Base-by-base conservation (phyloP, 2,329 filamentous ascomycete species). In the Ilyonectria mors-panacis region DNA sequence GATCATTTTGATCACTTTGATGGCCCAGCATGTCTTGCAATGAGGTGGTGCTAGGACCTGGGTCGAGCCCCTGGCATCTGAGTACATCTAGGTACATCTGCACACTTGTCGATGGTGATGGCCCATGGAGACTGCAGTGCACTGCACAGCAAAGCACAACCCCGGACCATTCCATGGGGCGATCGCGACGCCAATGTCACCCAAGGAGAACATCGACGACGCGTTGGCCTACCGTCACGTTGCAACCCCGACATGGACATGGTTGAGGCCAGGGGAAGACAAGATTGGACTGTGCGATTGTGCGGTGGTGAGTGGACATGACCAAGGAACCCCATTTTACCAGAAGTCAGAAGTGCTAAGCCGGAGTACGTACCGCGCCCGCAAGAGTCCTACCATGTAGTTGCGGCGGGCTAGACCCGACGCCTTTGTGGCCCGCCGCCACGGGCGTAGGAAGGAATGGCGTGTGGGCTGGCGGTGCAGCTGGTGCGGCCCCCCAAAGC, bases 401-500 rank as follows among this genome's bases (percentile, higher is more conserved):
- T 42, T n/a, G 39, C 39, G n/a, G 39, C n/a, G 39, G 39, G 12
- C 30, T 35, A 53, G 35, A 44, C 57, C 33, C 30, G n/a, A 39
- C 48, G 26, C 47, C 55, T 53, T 21, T 26, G 26, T 44, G 21
- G 19, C 33, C 30, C 44, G 33, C 30, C 44, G 33, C 44, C 44
- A 7, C 39, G 47, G 55, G 56, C 30, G 33, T 57, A 17, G 33
- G 35, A 44, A 55, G 63, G 63, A 65, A 65, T 65, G 57, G 56
- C 50, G 42, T 54, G 30, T 48, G 45, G 15, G 26, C 15, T 50
- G 47, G 26, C 17, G 47, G 19, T 53, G 28, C 28, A 17, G 50
- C n/a, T 19, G 48, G 28, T 19, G 48, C 48, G 28, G n/a, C n/a
- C n/a, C 28, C 28, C n/a, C 39, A 6, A 42, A n/a, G 39, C 39